These are phyloP conservation scores for Adansonia grandidieri DNA, from an alignment of 441 rosid species.

Conservation along the genomic window DNA sequence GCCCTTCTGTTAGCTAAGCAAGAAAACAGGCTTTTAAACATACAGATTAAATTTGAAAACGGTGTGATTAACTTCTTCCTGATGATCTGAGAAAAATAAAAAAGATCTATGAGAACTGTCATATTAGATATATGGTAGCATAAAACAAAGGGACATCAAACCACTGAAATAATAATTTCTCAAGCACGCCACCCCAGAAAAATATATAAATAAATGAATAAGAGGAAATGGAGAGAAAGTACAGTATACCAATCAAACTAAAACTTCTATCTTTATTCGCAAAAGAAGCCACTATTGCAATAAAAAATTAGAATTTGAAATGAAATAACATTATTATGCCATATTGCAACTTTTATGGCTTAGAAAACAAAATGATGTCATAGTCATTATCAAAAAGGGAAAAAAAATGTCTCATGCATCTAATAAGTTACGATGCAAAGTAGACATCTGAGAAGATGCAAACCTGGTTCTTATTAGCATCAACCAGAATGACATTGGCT, in stretches of 20 bases:
- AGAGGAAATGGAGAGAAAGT: background rate
- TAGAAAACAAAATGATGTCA: background rate
- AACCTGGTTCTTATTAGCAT: conserved; percentile 90
- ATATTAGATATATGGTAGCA: background rate
- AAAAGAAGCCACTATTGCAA: conserved; percentile 8
- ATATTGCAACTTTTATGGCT: background rate
- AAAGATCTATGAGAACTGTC: background rate
- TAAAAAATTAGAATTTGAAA: conserved; percentile 1
- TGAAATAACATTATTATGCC: background rate
- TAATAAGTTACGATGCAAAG: background rate
- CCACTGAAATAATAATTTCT: background rate
- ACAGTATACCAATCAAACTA: background rate
- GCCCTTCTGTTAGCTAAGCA: background rate
- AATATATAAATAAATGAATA: background rate
- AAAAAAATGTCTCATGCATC: background rate
- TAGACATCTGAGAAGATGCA: conserved; percentile 27
- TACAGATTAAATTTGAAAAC: background rate
- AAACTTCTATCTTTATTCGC: background rate
- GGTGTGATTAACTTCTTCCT: background rate
- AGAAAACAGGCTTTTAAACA: background rate
- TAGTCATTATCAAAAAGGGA: background rate
- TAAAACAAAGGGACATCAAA: background rate
- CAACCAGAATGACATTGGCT: conserved; percentile 48
- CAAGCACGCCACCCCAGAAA: background rate
- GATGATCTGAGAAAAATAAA: conserved; percentile 1